Base-by-base conservation (phyloP, 805 yeast genomes). In the Starmerella floris region DNA sequence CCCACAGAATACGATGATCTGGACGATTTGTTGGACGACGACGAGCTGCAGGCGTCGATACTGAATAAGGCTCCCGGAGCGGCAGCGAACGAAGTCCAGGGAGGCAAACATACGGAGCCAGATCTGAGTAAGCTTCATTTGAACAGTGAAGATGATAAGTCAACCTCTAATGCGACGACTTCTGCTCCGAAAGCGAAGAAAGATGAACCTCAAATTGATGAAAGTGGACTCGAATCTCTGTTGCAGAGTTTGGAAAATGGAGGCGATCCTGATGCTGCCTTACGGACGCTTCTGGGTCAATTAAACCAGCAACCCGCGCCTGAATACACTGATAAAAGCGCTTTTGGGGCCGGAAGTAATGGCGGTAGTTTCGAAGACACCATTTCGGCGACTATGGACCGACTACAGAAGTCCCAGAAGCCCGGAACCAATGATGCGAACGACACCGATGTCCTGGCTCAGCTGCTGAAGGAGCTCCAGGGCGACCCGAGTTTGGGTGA, bases 361-460 rank as follows among this genome's bases (percentile, higher is more conserved):
- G 11, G 19, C 23, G 25, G 48, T 10, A 51, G 27, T 21, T 78
- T 87, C 56, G 79, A 83, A 55, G 73, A 72, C 45, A 82, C 87
- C 6, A 82, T 88, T 56, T 71, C 83, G 23, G 77, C 75, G 42
- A 83, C 97, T 0, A 71, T 85, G 66, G 76, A 77, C 54, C 70
- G 95, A 46, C 66, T 88, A 55, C 76, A 82, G 23, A 84, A 85
- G n/a, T 77, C 83, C 22, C 91, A 83, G 51, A 73, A 74, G 57
- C 65, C 52, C 57, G 64, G 57, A 66, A 35, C 8, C 13, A 64
- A 56, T 67, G 65, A 58, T 66, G 30, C 49, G 9, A 63, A 61
- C 23, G 60, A 67, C 1, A 77, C 72, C 42, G 77, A 74, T 39
- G 52, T 76, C 37, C 54, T 79, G 23, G 67, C 73, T n/a, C 74